phyloP scores from a whole-genome alignment of 768 basidiomycete species.

The Collybia nuda region DNA sequence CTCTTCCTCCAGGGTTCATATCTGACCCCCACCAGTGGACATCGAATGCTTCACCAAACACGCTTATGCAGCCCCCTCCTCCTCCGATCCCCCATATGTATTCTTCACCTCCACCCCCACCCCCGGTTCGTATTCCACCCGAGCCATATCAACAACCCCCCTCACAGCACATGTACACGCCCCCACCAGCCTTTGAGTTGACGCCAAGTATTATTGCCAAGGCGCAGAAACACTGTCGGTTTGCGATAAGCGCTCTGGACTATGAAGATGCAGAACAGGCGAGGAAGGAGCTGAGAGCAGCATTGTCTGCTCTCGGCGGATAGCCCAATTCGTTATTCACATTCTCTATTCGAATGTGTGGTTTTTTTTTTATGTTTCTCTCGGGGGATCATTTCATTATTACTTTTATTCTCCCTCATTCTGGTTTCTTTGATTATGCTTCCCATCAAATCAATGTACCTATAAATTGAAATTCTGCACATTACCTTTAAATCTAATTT shows the following conservation, averaged over 20 bases:
- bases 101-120: not conserved
- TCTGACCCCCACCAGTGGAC: conserved; percentile 10
- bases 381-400: too few species aligned
- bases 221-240: conserved; percentile 89
- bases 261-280: conserved; percentile 93
- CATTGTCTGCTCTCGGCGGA: conserved; percentile 66
- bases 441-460: too few species aligned
- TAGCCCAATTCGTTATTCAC: conserved; percentile 20
- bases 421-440: too few species aligned
- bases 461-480: not conserved
- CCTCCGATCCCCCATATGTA: conserved; percentile 3
- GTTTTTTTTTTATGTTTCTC: not conserved
- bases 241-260: conserved; percentile 93
- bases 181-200: conserved; percentile 39
- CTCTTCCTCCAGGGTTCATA: conserved; percentile 17
- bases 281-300: conserved; percentile 74
- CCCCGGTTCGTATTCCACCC: not conserved
- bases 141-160: conserved; percentile 13
- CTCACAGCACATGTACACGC: conserved; percentile 8
- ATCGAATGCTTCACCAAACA: not conserved
- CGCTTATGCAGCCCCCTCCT: not conserved
- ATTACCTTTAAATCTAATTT: too few species aligned
- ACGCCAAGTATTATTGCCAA: conserved; percentile 67
- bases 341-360: not conserved
- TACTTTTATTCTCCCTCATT: too few species aligned